Evolutionary conservation across 352 stramenopile species (phyloP).

Genomic region (Globisporangium middletonii): DNA sequence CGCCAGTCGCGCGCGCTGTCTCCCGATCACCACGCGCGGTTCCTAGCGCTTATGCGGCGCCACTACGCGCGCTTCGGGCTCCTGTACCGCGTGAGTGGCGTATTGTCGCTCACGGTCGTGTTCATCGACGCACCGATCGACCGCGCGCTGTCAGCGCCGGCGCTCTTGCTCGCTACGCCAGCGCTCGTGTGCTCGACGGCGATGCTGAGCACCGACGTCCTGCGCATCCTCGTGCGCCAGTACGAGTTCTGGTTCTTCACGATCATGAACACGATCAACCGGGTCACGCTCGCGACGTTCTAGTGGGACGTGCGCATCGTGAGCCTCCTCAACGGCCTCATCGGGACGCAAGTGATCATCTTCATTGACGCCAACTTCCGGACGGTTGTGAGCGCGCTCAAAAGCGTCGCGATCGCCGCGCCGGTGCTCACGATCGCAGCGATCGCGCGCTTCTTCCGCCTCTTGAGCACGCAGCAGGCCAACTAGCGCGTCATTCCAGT

Average conservation of each 20-base stretch:
- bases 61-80: constrained; percentile 4
- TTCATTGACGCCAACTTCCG: constrained; percentile 11
- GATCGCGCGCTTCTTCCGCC: constrained; percentile 3
- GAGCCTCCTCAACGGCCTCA: constrained; percentile 1
- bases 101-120: neutral
- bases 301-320: constrained; percentile 7
- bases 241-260: constrained; percentile 18
- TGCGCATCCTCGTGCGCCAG: neutral
- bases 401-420: neutral
- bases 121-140: constrained; percentile 2
- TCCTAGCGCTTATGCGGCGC: constrained; percentile 7
- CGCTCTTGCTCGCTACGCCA: neutral
- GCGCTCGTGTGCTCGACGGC: constrained; percentile 5
- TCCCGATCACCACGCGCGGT: neutral
- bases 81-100: constrained; percentile 4
- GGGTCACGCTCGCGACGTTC: constrained; percentile 4
- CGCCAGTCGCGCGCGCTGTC: neutral
- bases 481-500: constrained; percentile 14
- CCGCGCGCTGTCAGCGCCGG: neutral
- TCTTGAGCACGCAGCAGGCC: constrained; percentile 1
- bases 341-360: constrained; percentile 9
- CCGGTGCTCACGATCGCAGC: constrained; percentile 2
- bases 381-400: constrained; percentile 5
- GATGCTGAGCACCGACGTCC: constrained; percentile 7
- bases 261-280: constrained; percentile 12